Evolutionary conservation across 495 filamentous ascomycete species (phyloP).

Genomic region (Hyaloscypha hepaticicola): DNA sequence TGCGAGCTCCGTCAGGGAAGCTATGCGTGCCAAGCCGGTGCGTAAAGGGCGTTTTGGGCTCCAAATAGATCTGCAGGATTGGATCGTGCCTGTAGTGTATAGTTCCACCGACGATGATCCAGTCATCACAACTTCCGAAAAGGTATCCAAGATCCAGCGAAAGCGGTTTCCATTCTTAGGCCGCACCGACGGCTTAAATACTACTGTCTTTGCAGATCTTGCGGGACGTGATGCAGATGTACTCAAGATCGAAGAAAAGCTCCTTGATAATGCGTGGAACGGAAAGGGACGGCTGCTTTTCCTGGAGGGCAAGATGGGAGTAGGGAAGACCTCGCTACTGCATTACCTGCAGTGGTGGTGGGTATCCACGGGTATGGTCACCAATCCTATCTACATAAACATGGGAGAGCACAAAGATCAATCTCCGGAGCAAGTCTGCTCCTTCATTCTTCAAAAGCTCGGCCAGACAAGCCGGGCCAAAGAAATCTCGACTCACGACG

Average conservation of each 20-base stretch:
- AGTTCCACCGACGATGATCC: neutral
- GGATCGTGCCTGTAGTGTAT: conserved; percentile 1
- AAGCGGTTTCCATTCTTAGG: no score
- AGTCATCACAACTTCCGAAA: neutral
- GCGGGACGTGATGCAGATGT: neutral
- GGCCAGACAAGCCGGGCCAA: no score
- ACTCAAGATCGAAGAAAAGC: neutral
- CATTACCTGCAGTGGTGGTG: neutral
- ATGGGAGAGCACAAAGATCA: no score
- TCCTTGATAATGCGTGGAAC: neutral
- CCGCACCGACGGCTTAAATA: neutral
- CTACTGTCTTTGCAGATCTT: neutral
- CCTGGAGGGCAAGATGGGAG: neutral
- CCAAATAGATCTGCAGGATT: neutral
- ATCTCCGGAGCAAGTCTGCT: no score
- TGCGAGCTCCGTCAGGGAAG: neutral
- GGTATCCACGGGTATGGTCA: neutral
- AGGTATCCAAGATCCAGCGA: no score
- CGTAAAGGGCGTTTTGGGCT: neutral
- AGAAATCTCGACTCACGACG: no score
- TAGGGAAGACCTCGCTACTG: neutral
- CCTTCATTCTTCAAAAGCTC: no score
- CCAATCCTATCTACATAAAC: no score
- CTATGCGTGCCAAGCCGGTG: neutral
- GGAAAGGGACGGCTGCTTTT: no score